Percentiles rank a stretch among this genome's conserved stretches.
phyloP scores from a whole-genome alignment of 306 rosid genomes.

The Abrus precatorius region DNA sequence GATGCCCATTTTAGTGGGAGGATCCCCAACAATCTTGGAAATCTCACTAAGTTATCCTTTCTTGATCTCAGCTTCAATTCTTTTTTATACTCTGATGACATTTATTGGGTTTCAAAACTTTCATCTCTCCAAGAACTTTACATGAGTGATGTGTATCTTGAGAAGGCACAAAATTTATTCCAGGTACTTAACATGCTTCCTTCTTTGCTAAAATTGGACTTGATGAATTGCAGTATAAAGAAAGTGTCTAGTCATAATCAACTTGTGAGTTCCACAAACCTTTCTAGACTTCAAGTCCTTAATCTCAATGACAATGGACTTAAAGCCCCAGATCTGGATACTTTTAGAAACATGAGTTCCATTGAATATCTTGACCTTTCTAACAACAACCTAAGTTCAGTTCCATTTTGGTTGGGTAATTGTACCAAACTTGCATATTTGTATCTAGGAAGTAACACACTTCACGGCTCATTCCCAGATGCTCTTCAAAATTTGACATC shows the following conservation, averaged over 20 bases:
- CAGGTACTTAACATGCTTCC: conserved; percentile 41
- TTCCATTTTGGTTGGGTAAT: conserved; percentile 42
- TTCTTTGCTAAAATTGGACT: conserved; percentile 20
- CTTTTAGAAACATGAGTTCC: conserved; percentile 37
- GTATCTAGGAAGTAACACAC: neutral
- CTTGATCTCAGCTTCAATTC: conserved; percentile 37
- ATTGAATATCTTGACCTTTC: neutral
- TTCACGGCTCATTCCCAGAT: conserved; percentile 32
- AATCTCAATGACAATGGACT: conserved; percentile 7
- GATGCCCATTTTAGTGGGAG: conserved; percentile 19
- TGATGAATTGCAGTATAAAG: neutral
- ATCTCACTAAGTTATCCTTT: conserved; percentile 36
- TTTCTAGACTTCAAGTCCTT: conserved; percentile 14
- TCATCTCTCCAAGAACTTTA: conserved; percentile 30
- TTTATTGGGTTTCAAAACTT: conserved; percentile 49
- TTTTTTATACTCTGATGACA: conserved; percentile 5
- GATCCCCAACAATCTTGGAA: conserved; percentile 37
- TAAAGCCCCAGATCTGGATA: neutral
- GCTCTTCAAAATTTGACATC: conserved; percentile 37
- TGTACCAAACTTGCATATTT: neutral
- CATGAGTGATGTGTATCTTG: conserved; percentile 39
- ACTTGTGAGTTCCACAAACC: conserved; percentile 26
- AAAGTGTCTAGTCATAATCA: neutral
- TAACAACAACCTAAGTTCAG: conserved; percentile 17
- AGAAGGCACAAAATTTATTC: conserved; percentile 31